Evolutionary conservation across 805 yeast species (phyloP).

Genomic region (Tetrapisispora phaffii): DNA sequence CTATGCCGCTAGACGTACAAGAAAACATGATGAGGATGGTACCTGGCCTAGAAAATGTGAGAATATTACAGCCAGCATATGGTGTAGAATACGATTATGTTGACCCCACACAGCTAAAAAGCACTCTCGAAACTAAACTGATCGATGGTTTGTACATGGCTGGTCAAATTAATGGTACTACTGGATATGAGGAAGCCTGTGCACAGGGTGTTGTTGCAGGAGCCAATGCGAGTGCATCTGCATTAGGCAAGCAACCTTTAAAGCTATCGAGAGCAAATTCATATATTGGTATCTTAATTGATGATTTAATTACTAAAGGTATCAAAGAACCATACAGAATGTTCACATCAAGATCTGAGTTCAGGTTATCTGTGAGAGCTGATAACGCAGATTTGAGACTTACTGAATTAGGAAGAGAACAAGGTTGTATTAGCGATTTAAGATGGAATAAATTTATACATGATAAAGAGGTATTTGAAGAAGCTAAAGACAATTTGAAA

Average conservation of each 20-base stretch:
- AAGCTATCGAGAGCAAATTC: conserved; percentile 69
- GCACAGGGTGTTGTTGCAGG: conserved; percentile 96
- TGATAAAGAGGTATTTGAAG: conserved; percentile 39
- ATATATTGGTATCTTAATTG: conserved; percentile 84
- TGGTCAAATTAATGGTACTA: conserved; percentile 97
- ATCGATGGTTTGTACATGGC: conserved; percentile 77
- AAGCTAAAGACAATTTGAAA: conserved; percentile 38
- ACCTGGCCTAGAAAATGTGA: conserved; percentile 80
- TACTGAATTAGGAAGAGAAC: conserved; percentile 53
- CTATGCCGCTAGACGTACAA: conserved; percentile 94
- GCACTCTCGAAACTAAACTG: conserved; percentile 71
- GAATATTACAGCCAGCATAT: conserved; percentile 91
- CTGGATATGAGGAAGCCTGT: conserved; percentile 98
- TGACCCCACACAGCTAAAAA: conserved; percentile 78
- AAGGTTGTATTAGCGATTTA: conserved; percentile 56
- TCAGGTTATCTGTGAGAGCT: conserved; percentile 77
- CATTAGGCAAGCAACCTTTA: conserved; percentile 35
- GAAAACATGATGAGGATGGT: conserved; percentile 60
- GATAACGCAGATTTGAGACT: conserved; percentile 89
- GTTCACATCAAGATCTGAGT: conserved; percentile 96
- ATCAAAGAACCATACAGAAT: conserved; percentile 95
- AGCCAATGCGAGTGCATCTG: conserved; percentile 71
- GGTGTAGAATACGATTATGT: conserved; percentile 98
- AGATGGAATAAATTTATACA: conserved; percentile 42
- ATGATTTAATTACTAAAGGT: conserved; percentile 90